Base-by-base conservation (phyloP, 495 filamentous ascomycete genomes). In the Tuber magnatum region DNA sequence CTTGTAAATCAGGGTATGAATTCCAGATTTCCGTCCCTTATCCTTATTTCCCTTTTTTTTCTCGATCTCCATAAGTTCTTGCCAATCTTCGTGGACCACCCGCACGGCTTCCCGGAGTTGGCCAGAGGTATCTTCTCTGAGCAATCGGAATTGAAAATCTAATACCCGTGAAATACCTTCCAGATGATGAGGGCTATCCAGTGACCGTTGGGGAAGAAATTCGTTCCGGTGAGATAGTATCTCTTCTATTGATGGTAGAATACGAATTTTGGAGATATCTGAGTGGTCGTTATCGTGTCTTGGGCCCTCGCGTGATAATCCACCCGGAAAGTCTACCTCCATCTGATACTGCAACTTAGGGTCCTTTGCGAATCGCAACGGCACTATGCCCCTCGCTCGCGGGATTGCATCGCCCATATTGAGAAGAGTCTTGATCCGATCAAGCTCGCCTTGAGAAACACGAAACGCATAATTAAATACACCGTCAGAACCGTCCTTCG, bases 221-320 rank as follows among this genome's bases (percentile, higher is more conserved):
- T 92, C 89, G 1, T 80, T 75, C 3, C 86, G 84, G 20, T 78
- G 68, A 38, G 85, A 87, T 3, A 81, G 76, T 68, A 92, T 90
- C 81, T 93, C 92, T 56, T 87, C 80, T 6, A 83, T 83, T 0
- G 90, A 92, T 0, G 91, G 91, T 32, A 93, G 81, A 65, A 92
- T 89, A 68, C 83, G 81, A 65, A 93, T 90, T 5, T 89, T 78
- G n/a, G 78, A 74, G 72, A 92, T 91, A 78, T 87, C 83, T 0
- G 81, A 85, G 69, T 88, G 82, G 80, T 93, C 91, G 78, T 93
- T 93, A 81, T 92, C 87, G 74, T 93, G 91, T 5, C 91, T 85
- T 38, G 83, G 84, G 0, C 89, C 89, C 38, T 85, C 82, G 10
- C 80, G 73, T 6, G 87, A 89, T 14, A 90, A 83, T 42, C 81